Base-by-base conservation (phyloP, 2,329 filamentous ascomycete genomes). In the Diaporthe sp. region DNA sequence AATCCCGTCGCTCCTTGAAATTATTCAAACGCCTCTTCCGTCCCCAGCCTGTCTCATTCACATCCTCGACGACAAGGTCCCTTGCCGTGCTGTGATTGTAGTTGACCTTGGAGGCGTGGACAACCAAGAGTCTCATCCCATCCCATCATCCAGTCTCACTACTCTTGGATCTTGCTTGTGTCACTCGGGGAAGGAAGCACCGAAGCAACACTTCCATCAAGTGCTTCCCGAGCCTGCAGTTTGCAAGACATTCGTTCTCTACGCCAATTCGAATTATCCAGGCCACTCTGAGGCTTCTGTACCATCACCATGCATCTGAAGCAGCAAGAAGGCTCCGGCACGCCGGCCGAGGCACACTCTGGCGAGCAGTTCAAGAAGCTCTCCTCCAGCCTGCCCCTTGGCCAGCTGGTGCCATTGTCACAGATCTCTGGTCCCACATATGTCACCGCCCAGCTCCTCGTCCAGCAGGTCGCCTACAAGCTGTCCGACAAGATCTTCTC, bases 401-500 rank as follows among this genome's bases (percentile, higher is more conserved):
- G 89, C 76, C 87, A 90, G 82, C 82, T 84, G 70, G 86, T 91
- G 58, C 76, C 88, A 32, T 83, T 91, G 74, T 83, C 88, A 44
- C 86, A 89, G 79, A 94, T 98, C 83, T 92, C 90, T 75, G 97
- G 96, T 22, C 94, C 96, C 78, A 97, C 94, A 72, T 99, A 99
- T 85, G 90, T 96, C 76, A 98, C 96, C 53, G 94, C 95, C 39
- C 97, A 99, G 86, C 92, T 95, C 30, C 91, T 99, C 72, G 93
- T 98, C 77, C 97, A 99, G 87, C 97, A 99, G 85, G 93, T 98
- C 77, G 95, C 96, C 75, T 99, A 98, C 86, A 91, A 94, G 77
- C 89, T 99, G 76, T 98, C 96, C 73, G 96, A 98, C 88, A 98
- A 97, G 88, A 92, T 98, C 85, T 99, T 98, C 87, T 94, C 96